Percentiles rank a stretch among this genome's conserved stretches.
Conservation (phyloP, 1,284 basidiomycete genomes). For the Grifola frondosa region DNA sequence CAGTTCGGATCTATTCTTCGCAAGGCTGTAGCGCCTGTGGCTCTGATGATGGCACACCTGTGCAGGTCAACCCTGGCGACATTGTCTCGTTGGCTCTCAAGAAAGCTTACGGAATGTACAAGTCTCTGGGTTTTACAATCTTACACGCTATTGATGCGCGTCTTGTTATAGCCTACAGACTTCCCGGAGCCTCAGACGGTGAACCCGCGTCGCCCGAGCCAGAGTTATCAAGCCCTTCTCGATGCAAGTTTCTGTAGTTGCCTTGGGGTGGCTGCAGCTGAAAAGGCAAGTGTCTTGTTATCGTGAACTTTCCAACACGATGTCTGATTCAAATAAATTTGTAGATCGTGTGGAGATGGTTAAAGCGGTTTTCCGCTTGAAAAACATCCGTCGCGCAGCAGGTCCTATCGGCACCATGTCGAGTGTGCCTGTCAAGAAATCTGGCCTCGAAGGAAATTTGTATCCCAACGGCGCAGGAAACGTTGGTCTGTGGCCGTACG, state of each 20-base stretch:
- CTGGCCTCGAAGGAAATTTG: conserved; percentile 26
- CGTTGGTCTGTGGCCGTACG: conserved; percentile 29
- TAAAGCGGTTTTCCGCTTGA: conserved; percentile 44
- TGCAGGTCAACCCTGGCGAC: too few species aligned
- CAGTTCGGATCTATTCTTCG: conserved; percentile 45
- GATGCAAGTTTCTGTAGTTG: conserved; percentile 47
- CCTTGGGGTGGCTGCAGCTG: conserved; percentile 39
- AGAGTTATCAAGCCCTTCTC: conserved; percentile 39
- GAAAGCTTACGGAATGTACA: conserved; percentile 51
- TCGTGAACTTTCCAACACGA: too few species aligned
- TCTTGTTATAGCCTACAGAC: conserved; percentile 29
- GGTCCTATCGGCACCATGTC: conserved; percentile 40
- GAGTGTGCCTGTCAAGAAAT: conserved; percentile 28
- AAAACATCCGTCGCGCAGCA: conserved; percentile 43
- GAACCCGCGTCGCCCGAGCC: conserved; percentile 39
- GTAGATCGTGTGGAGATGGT: conserved; percentile 42
- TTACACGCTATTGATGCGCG: not conserved
- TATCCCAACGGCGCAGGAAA: conserved; percentile 29
- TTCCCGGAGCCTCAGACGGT: conserved; percentile 45
- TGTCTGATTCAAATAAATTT: too few species aligned
- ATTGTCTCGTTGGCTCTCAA: conserved; percentile 47
- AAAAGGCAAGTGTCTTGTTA: conserved; percentile 32
- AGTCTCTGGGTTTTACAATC: conserved; percentile 11
- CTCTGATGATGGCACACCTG: conserved; percentile 41
- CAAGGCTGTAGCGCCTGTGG: conserved; percentile 38